phyloP scores from a whole-genome alignment of 202 grass and related monocot genomes.

The Bolboschoenoplectus hybrid region DNA sequence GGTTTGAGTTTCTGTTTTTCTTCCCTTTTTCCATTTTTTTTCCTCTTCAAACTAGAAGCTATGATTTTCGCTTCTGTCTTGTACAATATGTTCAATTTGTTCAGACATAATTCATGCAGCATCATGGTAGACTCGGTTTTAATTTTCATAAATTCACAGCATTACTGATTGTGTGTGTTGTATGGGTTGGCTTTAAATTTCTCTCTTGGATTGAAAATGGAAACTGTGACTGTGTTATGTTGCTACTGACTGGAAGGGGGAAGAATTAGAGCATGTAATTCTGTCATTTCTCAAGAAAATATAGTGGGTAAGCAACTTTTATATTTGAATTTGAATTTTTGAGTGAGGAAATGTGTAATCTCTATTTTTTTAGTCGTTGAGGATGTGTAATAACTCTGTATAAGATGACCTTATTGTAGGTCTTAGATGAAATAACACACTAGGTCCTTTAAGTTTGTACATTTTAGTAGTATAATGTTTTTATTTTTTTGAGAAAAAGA shows the following conservation, averaged over 20 bases:
- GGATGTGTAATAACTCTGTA: neutral
- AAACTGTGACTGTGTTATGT: neutral
- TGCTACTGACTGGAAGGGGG: neutral
- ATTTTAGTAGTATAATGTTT: too few species aligned
- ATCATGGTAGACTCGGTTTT: neutral
- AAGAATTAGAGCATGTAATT: neutral
- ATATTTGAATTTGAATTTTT: neutral
- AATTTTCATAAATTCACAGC: slow-evolving; percentile 6
- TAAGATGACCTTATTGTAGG: neutral
- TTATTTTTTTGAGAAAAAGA: too few species aligned
- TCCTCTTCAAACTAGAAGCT: neutral
- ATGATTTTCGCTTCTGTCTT: slow-evolving; percentile 9
- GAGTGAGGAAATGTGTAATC: neutral
- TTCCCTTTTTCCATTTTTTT: slow-evolving; percentile 35
- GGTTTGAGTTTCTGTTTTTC: slow-evolving; percentile 38
- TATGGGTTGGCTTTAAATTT: neutral
- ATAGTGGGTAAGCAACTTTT: neutral
- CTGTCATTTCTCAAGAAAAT: neutral
- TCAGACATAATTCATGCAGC: slow-evolving; percentile 26
- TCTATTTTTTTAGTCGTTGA: neutral
- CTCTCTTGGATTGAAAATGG: neutral
- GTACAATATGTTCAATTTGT: slow-evolving; percentile 33
- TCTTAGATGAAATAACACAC: neutral
- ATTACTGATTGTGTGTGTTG: slow-evolving; percentile 11
- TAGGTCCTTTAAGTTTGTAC: too few species aligned